Evolutionary conservation across 2,329 filamentous ascomycete species (phyloP), one percentile per base, ranked within the genome.

Genomic region (Aspergillus vadensis): DNA sequence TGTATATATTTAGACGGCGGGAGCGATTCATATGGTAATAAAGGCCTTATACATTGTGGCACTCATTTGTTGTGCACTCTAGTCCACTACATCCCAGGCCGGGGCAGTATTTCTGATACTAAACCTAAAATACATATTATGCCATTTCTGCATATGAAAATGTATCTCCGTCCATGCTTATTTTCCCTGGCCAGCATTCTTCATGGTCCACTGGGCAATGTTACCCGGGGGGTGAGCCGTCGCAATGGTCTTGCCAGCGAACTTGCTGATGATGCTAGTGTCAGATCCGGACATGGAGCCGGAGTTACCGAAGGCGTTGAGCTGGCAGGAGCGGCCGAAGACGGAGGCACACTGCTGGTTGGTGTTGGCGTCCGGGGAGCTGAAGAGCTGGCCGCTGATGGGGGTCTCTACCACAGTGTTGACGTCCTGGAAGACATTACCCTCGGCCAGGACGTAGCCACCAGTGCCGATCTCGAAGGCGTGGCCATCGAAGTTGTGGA

Each of bases 381-480:
- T 75, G 64, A 80, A 82, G 51, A 81, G 67, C 58, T 76, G 60
- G 8, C 79, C 80, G 25, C 67, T 65, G 57, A 76, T 72, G 15
- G 63, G 70, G 15, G 70, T 65, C 61, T 81, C 76, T 50, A 82
- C 72, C 19, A 77, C 69, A n/a, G 75, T 73, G 17, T 73, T 70
- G 59, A 86, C 80, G 66, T 85, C 82, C 74, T 85, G 80, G 79
- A 86, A 86, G 50, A 83, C 74, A 66, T 85, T 86, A 39, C 84
- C 85, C 76, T 87, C 85, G 4, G 81, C 82, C 19, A 87, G 76
- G 48, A 85, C 79, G 65, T 76, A 76, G 55, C 67, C 75, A 32
- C 79, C 79, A 1, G 69, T 49, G 57, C 77, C 78, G 41, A 80
- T 64, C 74, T 85, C 85, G 70, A 87, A 86, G n/a, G 83, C 82